A percentile compares a stretch with the other conserved stretches of the same genome.
phyloP scores from a whole-genome alignment of 768 basidiomycete species.

The Mycena floridula region DNA sequence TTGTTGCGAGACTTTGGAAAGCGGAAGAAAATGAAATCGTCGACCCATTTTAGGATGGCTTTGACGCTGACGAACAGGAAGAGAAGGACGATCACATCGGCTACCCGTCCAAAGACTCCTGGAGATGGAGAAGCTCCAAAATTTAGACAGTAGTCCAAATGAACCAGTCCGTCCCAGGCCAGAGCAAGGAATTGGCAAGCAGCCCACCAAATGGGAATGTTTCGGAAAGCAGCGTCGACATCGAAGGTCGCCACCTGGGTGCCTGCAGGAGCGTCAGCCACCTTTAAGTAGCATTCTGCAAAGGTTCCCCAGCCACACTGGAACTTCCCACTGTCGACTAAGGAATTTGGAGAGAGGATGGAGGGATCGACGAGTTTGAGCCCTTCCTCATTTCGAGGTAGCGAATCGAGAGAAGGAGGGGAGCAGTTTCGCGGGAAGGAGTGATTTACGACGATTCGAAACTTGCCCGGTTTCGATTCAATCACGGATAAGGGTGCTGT shows the following conservation, averaged over 20 bases:
- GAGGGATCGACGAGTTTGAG: not conserved
- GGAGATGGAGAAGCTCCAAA: conserved; percentile 22
- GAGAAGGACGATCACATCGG: conserved; percentile 23
- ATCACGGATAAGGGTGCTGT: conserved; percentile 7
- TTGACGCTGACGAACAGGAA: conserved; percentile 9
- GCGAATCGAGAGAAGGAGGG: not conserved
- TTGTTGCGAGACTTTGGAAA: conserved; percentile 8
- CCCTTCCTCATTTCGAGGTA: not conserved
- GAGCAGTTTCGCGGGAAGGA: not conserved
- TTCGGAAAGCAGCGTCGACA: not conserved
- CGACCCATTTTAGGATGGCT: conserved; percentile 26
- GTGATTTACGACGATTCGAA: not conserved
- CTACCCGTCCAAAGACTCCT: conserved; percentile 23
- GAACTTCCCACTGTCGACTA: conserved; percentile 9
- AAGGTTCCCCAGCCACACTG: conserved; percentile 14
- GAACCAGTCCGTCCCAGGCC: not conserved
- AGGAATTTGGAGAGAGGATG: conserved; percentile 4
- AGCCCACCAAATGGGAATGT: conserved; percentile 2
- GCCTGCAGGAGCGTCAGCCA: conserved; percentile 1
- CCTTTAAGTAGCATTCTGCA: not conserved
- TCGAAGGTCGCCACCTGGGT: not conserved
- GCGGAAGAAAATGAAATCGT: conserved; percentile 28
- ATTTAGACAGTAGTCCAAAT: conserved; percentile 6
- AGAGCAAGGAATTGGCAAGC: conserved; percentile 1
- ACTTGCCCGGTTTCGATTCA: conserved; percentile 2